These are phyloP conservation scores for Aspergillus kassunensis DNA, from an alignment of 495 filamentous ascomycete genomes.

Conservation along the genomic window DNA sequence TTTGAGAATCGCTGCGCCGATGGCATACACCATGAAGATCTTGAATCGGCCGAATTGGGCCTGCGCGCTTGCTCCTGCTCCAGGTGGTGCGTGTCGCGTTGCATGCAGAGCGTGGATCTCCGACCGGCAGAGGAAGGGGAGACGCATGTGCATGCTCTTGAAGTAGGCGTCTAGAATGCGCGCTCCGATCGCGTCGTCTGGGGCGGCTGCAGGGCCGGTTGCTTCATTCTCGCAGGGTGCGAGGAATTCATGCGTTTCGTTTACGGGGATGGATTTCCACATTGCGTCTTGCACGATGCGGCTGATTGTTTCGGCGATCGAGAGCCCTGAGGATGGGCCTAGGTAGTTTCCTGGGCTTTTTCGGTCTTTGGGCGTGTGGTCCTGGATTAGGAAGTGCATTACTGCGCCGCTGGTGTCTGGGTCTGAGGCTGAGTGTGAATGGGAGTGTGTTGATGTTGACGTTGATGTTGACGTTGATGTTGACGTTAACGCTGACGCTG, in stretches of 20 bases:
- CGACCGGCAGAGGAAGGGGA: constrained; percentile 35
- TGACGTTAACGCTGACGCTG: not conserved
- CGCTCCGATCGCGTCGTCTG: constrained; percentile 30
- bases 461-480: no score
- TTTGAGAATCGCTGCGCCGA: constrained; percentile 34
- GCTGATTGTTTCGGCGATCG: constrained; percentile 32
- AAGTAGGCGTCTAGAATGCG: constrained; percentile 38
- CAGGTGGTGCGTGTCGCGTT: constrained; percentile 17
- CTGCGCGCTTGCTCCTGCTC: constrained; percentile 13
- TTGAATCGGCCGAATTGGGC: constrained; percentile 37
- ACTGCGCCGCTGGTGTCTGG: constrained; percentile 1
- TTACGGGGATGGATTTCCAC: constrained; percentile 31
- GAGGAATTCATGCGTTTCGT: constrained; percentile 18
- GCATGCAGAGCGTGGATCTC: constrained; percentile 34
- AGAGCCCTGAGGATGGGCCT: constrained; percentile 35
- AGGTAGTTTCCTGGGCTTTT: constrained; percentile 27
- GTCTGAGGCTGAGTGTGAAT: not conserved
- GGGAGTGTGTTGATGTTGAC: not conserved
- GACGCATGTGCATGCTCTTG: constrained; percentile 30
- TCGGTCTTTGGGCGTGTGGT: constrained; percentile 17
- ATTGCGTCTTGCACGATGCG: constrained; percentile 35
- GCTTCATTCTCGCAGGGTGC: constrained; percentile 17
- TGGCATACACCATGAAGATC: constrained; percentile 43
- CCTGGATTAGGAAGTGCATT: constrained; percentile 30
- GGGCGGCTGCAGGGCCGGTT: constrained; percentile 21